Conservation (phyloP, 768 basidiomycete genomes). For the Termitomyces bulborhizus region DNA sequence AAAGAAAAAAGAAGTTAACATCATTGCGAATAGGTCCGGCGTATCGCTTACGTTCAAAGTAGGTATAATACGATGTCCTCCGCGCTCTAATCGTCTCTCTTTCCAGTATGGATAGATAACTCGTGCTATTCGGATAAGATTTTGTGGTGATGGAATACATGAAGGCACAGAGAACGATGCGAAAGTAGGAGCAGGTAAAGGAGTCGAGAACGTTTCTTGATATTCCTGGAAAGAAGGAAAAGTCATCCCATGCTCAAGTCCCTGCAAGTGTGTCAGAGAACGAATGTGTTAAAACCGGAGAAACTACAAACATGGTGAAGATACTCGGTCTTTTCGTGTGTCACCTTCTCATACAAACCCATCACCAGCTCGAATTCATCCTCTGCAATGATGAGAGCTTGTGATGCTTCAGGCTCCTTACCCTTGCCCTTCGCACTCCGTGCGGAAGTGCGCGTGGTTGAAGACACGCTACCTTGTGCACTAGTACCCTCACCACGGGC, state of each 20-base stretch:
- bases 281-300: not conserved
- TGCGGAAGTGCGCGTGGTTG: conserved; percentile 50
- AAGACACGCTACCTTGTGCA: conserved; percentile 61
- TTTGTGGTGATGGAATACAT: conserved; percentile 59
- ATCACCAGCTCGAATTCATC: conserved; percentile 95
- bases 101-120: conserved; percentile 87
- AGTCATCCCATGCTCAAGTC: conserved; percentile 57
- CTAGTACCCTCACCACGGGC: conserved; percentile 84
- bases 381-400: conserved; percentile 68
- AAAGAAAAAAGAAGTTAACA: not conserved
- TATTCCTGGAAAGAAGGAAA: conserved; percentile 74
- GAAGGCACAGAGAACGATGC: conserved; percentile 62
- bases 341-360: conserved; percentile 88
- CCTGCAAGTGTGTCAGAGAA: conserved; percentile 26
- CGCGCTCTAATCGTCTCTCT: conserved; percentile 71
- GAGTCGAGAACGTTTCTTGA: conserved; percentile 57
- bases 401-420: conserved; percentile 69
- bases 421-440: conserved; percentile 77
- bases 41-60: conserved; percentile 65
- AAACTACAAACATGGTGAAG: conserved; percentile 72
- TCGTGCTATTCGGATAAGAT: conserved; percentile 65
- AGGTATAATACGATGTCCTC: conserved; percentile 84
- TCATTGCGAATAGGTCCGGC: not conserved
- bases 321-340: conserved; percentile 85
- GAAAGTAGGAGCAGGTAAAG: conserved; percentile 57